Conservation (phyloP, 2,329 filamentous ascomycete genomes). For the Alternaria atra region DNA sequence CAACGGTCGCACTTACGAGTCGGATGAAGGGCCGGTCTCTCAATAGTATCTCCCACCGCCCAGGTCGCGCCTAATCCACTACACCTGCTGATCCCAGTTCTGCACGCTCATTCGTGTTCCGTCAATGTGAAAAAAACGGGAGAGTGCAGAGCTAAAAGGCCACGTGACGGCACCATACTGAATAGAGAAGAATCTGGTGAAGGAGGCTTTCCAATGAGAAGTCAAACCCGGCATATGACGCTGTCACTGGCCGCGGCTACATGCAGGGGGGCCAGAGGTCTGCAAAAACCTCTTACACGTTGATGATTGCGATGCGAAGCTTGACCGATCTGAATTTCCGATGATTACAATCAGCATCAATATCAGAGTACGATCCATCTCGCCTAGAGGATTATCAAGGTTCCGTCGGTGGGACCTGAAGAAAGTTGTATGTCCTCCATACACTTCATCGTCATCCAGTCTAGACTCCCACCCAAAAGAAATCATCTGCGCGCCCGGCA, state of each 20-base stretch:
- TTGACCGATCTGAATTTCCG: slow-evolving; percentile 4
- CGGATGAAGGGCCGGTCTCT: slow-evolving; percentile 29
- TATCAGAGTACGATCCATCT: neutral
- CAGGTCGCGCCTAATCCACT: slow-evolving; percentile 42
- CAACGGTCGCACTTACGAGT: slow-evolving; percentile 36
- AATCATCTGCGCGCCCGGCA: neutral
- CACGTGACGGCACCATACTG: slow-evolving; percentile 42
- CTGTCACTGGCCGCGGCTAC: slow-evolving; percentile 34
- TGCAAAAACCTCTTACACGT: slow-evolving; percentile 6
- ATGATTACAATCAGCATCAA: neutral
- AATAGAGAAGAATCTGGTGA: slow-evolving; percentile 23
- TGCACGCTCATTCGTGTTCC: slow-evolving; percentile 42
- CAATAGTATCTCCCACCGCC: slow-evolving; percentile 35
- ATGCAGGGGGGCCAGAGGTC: slow-evolving; percentile 33
- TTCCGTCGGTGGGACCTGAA: neutral
- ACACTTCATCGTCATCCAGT: neutral
- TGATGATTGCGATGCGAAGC: slow-evolving; percentile 1
- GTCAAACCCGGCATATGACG: slow-evolving; percentile 14
- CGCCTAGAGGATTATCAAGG: neutral
- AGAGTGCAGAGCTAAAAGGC: slow-evolving; percentile 39
- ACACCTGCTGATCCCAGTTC: slow-evolving; percentile 33
- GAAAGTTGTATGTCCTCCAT: neutral
- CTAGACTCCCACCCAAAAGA: neutral
- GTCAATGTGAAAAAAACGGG: slow-evolving; percentile 35
- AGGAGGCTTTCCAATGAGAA: slow-evolving; percentile 37